These are phyloP conservation scores for Phytopythium litorale DNA, from an alignment of 352 stramenopile species.

Conservation along the genomic window DNA sequence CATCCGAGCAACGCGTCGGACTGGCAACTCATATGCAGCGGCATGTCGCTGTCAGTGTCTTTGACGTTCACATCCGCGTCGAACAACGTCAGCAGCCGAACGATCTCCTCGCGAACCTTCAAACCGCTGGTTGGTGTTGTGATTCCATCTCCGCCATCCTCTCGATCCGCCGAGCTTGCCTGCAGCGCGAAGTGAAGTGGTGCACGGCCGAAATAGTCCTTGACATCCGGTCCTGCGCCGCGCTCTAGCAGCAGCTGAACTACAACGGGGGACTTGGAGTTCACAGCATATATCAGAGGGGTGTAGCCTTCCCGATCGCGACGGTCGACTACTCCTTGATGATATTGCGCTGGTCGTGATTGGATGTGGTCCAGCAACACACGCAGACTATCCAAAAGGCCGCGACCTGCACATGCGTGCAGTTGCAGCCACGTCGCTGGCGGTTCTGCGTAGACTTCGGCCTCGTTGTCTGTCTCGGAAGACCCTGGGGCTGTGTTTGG, in stretches of 20 bases:
- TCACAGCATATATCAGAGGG: conserved; percentile 75
- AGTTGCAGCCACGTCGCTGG: conserved; percentile 41
- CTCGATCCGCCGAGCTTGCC: conserved; percentile 10
- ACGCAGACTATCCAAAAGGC: conserved; percentile 48
- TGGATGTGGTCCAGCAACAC: conserved; percentile 47
- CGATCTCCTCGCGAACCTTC: conserved; percentile 22
- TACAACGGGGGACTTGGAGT: conserved; percentile 40
- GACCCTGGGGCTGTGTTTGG: not conserved
- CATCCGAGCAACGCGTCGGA: conserved; percentile 41
- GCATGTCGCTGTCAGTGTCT: conserved; percentile 62
- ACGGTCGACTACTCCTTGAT: conserved; percentile 29
- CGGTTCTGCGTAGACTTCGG: conserved; percentile 1
- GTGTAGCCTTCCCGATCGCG: conserved; percentile 74
- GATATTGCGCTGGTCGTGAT: conserved; percentile 19
- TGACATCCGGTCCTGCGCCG: conserved; percentile 49
- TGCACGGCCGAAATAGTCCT: conserved; percentile 62
- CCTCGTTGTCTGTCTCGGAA: not conserved
- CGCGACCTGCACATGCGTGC: conserved; percentile 56
- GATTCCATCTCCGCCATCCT: not conserved
- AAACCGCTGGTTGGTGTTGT: not conserved
- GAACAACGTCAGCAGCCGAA: conserved; percentile 56
- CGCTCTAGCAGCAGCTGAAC: conserved; percentile 55
- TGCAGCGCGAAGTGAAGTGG: conserved; percentile 67
- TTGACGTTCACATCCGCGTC: conserved; percentile 71
- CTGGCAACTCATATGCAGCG: conserved; percentile 61